Base-by-base conservation (phyloP, 192 early-diverging fungal genomes). In the Podila epigama region DNA sequence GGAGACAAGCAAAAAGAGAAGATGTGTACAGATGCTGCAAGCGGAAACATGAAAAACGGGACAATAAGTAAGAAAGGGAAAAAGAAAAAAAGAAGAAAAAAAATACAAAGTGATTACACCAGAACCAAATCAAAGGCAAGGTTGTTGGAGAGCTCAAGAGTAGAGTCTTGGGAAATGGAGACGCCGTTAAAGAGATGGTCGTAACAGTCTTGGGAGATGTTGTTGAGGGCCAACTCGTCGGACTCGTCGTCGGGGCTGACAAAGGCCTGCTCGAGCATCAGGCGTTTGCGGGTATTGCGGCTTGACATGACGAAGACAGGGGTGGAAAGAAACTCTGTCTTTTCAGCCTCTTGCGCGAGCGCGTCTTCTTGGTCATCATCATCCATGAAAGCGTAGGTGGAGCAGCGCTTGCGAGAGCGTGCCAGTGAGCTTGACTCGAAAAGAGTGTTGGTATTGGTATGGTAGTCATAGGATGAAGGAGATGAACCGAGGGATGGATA, bases 231-330 rank as follows among this genome's bases (percentile, higher is more conserved):
- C n/a, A n/a, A n/a, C n/a, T n/a, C n/a, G n/a, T n/a, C n/a, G n/a
- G n/a, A n/a, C 18, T 73, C 64, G 10, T 75, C 65, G 18, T 75
- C 72, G 31, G 72, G 72, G 35, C 51, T 67, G 33, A 68, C 60
- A 50, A 75, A 75, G 35, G 72, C 59, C n/a, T 75, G 72, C 54
- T 75, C 72, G 34, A 75, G 64, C 72, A 75, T 75, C 32, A 75
- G 48, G 20, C 72, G 72, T 60, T 75, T 75, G 65, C 72, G 72
- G 48, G 72, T 62, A 68, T 75, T 51, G 33, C 72, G 56, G 48
- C 72, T 75, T 3, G 72, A 75, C 72, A 75, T 68, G 33, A 75
- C 72, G 52, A 66, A 75, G n/a, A 75, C 72, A 4, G 64, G 65
- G 5, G 51, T 44, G n/a, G 37, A 54, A n/a, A 35, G 48, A 40